Conservation (phyloP, 306 rosid species). For the Pterocarpus macrocarpus region DNA sequence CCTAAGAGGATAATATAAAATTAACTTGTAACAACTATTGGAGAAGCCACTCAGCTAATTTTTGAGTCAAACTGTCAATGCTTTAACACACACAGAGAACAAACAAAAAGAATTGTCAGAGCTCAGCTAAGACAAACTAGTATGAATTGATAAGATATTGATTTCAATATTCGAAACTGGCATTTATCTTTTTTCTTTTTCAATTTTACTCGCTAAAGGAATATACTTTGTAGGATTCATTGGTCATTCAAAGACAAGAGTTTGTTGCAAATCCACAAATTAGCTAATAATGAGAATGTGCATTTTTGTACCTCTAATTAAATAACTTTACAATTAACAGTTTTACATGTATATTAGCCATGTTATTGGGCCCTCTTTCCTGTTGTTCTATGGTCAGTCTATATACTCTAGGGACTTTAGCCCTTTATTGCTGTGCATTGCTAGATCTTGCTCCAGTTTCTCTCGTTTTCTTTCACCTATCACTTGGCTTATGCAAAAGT, state of each 20-base stretch:
- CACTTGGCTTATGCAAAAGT: not conserved
- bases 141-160: not conserved
- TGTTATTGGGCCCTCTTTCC: not conserved
- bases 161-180: not conserved
- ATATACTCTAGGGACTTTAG: not conserved
- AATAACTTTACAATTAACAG: not conserved
- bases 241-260: conserved; percentile 32
- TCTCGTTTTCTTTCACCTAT: not conserved
- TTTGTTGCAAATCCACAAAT: not conserved
- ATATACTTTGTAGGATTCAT: conserved; percentile 20
- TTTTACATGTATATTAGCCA: not conserved
- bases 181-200: not conserved
- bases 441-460: not conserved
- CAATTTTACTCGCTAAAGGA: not conserved
- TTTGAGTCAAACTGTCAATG: not conserved
- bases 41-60: not conserved
- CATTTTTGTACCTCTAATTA: not conserved
- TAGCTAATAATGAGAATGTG: not conserved
- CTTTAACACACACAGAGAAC: not conserved
- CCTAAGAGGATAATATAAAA: not conserved
- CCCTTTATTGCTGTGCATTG: not conserved
- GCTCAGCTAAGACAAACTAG: not conserved
- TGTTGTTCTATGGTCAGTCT: not conserved
- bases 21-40: not conserved
- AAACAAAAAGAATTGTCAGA: not conserved